phyloP scores from a whole-genome alignment of 2,329 filamentous ascomycete species.

The Sclerotinia trifoliorum region DNA sequence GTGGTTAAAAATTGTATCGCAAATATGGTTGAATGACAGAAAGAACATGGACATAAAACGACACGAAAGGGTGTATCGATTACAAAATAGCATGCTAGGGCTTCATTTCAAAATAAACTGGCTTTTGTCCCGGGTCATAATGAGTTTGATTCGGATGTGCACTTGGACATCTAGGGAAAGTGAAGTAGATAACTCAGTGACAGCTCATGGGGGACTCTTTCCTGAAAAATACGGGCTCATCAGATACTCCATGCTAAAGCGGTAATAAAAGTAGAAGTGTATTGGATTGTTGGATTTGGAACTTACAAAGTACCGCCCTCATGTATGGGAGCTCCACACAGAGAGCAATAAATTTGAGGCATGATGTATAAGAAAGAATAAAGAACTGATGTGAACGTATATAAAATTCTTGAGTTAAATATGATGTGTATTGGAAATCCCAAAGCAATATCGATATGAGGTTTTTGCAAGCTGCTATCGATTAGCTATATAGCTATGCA shows the following conservation, averaged over 20 bases:
- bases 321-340: background rate
- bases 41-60: background rate
- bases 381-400: background rate
- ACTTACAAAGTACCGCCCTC: background rate
- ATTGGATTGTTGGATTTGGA: background rate
- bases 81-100: background rate
- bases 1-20: background rate
- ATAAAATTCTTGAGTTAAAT: background rate
- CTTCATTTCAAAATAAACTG: background rate
- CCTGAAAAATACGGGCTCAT: background rate
- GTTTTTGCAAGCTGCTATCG: background rate
- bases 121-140: background rate
- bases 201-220: background rate
- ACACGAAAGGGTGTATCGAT: background rate
- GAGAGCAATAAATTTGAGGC: background rate
- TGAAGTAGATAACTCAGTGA: background rate
- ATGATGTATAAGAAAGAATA: background rate
- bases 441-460: background rate
- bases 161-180: background rate
- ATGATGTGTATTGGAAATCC: background rate
- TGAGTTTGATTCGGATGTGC: background rate
- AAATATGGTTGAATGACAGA: background rate
- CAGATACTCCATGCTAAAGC: background rate
- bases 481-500: background rate
- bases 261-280: background rate